These are phyloP conservation scores for Parastagonospora nodorum DNA, from an alignment of 2,329 filamentous ascomycete species.

Conservation along the genomic window DNA sequence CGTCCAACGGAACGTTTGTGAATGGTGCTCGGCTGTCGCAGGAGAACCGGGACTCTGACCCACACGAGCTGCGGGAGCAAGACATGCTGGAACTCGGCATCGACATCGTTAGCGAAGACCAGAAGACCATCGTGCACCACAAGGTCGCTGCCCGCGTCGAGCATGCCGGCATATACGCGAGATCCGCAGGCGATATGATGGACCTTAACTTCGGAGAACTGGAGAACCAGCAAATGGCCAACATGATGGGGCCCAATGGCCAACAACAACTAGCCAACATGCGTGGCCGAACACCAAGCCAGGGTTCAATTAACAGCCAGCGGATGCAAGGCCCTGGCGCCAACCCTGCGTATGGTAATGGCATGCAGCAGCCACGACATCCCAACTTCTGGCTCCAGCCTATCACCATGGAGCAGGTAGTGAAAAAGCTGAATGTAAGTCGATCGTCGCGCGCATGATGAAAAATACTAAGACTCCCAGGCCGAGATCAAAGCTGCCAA, in stretches of 20 bases:
- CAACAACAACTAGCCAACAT: slow-evolving; percentile 68
- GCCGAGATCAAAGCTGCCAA: slow-evolving; percentile 88
- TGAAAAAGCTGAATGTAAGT: slow-evolving; percentile 82
- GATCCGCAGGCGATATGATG: slow-evolving; percentile 71
- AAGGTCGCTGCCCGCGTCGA: slow-evolving; percentile 98
- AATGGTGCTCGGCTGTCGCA: slow-evolving; percentile 88
- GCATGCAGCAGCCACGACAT: slow-evolving; percentile 72
- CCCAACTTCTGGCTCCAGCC: slow-evolving; percentile 86
- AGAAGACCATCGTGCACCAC: slow-evolving; percentile 97
- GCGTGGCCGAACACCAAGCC: slow-evolving; percentile 64
- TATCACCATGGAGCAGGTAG: slow-evolving; percentile 90
- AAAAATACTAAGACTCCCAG: slow-evolving; percentile 54
- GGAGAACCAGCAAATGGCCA: slow-evolving; percentile 74
- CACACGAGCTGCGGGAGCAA: slow-evolving; percentile 87
- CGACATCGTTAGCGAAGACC: slow-evolving; percentile 97
- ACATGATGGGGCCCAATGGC: slow-evolving; percentile 67
- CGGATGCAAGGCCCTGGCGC: slow-evolving; percentile 65
- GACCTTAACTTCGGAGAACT: slow-evolving; percentile 93
- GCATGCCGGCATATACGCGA: slow-evolving; percentile 82
- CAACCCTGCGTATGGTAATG: slow-evolving; percentile 59
- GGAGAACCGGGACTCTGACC: slow-evolving; percentile 95
- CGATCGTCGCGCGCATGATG: background rate
- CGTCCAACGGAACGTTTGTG: slow-evolving; percentile 97
- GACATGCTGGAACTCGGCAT: slow-evolving; percentile 95
- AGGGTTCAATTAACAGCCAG: slow-evolving; percentile 66